Evolutionary conservation across 352 stramenopile genomes (phyloP), one percentile per base, ranked within the genome.

Genomic region (Globisporangium paddicum): DNA sequence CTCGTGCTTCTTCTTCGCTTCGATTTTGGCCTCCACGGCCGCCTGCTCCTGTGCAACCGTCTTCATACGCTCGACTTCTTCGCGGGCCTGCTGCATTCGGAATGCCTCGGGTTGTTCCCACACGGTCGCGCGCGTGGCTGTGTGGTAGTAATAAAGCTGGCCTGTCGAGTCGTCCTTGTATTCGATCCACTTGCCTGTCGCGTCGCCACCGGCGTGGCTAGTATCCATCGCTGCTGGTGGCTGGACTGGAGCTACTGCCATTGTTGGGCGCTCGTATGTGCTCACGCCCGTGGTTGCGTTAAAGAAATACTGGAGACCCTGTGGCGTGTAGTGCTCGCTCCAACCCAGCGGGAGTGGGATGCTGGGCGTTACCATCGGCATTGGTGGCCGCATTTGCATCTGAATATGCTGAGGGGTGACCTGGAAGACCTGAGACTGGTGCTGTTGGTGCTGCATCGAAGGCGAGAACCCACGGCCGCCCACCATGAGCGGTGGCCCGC

Each of bases 71-170:
- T 79, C 75, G 11, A 90, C 81, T 72, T 91, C 68, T 51, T 82
- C 77, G 9, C 78, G 69, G 2, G 82, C 84, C 41, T 90, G 74
- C 46, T 87, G 79, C 75, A 90, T 88, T 10, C 82, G 69, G 34
- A 86, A 90, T 52, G 84, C 81, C 56, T 90, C 79, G 0, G 85
- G 85, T 42, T 89, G 64, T 47, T 95, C 85, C 85, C 85, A 95
- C n/a, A 91, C 84, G 16, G 74, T 89, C 26, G 73, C 69, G 47
- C 86, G 87, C 0, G 85, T 93, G 18, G 71, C 28, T 8, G 73
- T 85, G 62, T 95, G 83, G 68, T 90, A 90, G 71, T 92, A 95
- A 56, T 95, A 95, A 19, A 71, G 76, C 23, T 88, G 69, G 3
- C 80, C 79, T 10, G 68, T 90, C 1, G 69, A 63, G 46, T 87